These are phyloP conservation scores for Diaporthe aspalathi DNA, from an alignment of 2,329 filamentous ascomycete species.

Conservation along the genomic window DNA sequence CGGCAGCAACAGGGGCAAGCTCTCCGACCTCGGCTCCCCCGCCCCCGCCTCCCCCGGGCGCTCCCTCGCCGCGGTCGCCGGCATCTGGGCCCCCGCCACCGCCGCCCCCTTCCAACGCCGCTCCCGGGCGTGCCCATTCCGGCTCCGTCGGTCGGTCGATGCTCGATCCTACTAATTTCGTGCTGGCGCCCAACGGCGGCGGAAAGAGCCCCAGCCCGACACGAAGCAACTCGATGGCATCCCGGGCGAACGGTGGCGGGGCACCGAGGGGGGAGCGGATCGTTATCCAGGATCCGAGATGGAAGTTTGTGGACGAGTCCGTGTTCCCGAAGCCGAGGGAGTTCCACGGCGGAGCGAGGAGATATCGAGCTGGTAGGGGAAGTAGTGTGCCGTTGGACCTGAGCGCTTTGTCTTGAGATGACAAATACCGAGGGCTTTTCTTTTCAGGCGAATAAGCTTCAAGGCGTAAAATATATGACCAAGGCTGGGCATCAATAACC, in stretches of 20 bases:
- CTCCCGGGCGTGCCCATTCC: slow-evolving; percentile 46
- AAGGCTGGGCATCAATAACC: neutral
- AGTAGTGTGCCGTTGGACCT: slow-evolving; percentile 95
- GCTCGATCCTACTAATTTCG: slow-evolving; percentile 82
- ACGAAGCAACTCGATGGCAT: slow-evolving; percentile 49
- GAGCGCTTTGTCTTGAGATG: slow-evolving; percentile 58
- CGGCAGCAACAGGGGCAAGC: slow-evolving; percentile 46
- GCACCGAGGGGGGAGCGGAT: slow-evolving; percentile 55
- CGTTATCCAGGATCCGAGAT: slow-evolving; percentile 80
- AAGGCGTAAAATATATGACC: neutral
- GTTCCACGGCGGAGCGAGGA: slow-evolving; percentile 78
- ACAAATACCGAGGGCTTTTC: too few relatives aligned
- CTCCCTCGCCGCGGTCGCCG: slow-evolving; percentile 50
- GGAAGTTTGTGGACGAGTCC: slow-evolving; percentile 86
- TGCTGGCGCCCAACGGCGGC: slow-evolving; percentile 72
- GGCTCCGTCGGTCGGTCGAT: slow-evolving; percentile 66
- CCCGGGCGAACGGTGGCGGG: slow-evolving; percentile 41
- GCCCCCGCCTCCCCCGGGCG: slow-evolving; percentile 51
- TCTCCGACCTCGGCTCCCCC: slow-evolving; percentile 47
- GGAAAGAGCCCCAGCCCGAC: slow-evolving; percentile 61
- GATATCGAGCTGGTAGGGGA: slow-evolving; percentile 89
- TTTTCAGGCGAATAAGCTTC: neutral
- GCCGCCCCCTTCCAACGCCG: slow-evolving; percentile 52
- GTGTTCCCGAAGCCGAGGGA: slow-evolving; percentile 86
- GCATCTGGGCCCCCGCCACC: slow-evolving; percentile 49